These are phyloP conservation scores for Corymbia citriodora DNA, from an alignment of 441 rosid species.

Conservation along the genomic window DNA sequence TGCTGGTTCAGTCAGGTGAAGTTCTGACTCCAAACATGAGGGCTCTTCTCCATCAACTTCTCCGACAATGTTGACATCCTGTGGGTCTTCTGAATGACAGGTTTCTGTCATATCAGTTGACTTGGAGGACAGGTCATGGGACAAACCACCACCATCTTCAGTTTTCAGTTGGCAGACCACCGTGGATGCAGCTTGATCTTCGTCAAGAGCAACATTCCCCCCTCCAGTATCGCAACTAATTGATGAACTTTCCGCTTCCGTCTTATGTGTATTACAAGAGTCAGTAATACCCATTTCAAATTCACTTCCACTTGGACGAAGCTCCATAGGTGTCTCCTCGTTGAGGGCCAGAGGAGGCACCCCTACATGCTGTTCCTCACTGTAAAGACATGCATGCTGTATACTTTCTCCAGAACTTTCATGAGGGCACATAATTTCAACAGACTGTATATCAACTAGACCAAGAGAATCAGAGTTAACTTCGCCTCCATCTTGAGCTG, in stretches of 20 bases:
- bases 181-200: not conserved
- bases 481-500: not conserved
- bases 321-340: not conserved
- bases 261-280: not conserved
- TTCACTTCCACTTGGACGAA: not conserved
- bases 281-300: not conserved
- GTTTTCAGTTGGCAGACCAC: not conserved
- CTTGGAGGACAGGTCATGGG: not conserved
- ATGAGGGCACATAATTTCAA: not conserved
- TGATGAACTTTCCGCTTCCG: not conserved
- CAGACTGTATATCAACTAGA: not conserved
- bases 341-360: not conserved
- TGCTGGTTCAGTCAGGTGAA: not conserved
- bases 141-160: not conserved
- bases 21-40: slow-evolving; percentile 3
- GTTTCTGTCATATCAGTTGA: not conserved
- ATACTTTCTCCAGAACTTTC: not conserved
- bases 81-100: slow-evolving; percentile 4
- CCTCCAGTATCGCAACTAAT: not conserved
- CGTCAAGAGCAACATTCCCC: not conserved
- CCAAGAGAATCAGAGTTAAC: not conserved
- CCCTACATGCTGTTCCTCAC: not conserved
- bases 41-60: slow-evolving; percentile 1
- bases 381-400: not conserved
- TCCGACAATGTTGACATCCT: not conserved